These are phyloP conservation scores for Chrysoporthe cubensis DNA, from an alignment of 2,329 filamentous ascomycete species.

Conservation along the genomic window DNA sequence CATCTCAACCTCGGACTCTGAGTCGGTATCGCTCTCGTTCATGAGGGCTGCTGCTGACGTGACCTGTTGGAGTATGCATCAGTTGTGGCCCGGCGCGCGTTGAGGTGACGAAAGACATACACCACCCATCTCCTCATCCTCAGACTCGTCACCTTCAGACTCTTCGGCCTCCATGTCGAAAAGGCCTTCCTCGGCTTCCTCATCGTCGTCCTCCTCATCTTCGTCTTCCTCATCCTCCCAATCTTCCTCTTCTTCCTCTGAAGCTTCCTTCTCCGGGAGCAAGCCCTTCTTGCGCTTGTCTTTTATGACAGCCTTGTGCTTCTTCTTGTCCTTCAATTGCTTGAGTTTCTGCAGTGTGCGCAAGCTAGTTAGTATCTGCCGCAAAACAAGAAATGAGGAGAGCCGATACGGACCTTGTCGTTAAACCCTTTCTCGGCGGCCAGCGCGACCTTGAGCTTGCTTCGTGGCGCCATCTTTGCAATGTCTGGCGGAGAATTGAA, in stretches of 20 bases:
- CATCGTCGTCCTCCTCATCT: slow-evolving; percentile 37
- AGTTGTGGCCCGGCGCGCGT: slow-evolving; percentile 15
- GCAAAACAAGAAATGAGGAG: not conserved
- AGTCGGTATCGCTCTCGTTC: slow-evolving; percentile 61
- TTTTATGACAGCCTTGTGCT: slow-evolving; percentile 45
- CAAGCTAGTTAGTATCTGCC: not conserved
- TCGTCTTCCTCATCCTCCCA: slow-evolving; percentile 39
- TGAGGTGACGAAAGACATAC: slow-evolving; percentile 1
- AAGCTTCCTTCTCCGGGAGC: slow-evolving; percentile 35
- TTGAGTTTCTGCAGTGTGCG: slow-evolving; percentile 36
- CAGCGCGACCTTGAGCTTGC: slow-evolving; percentile 58
- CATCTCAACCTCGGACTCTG: slow-evolving; percentile 76
- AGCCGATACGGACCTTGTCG: slow-evolving; percentile 41
- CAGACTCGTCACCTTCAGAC: slow-evolving; percentile 36
- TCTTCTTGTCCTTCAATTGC: slow-evolving; percentile 55
- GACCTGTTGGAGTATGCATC: slow-evolving; percentile 40
- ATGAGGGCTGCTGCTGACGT: slow-evolving; percentile 55
- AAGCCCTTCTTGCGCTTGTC: slow-evolving; percentile 44
- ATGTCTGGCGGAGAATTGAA: slow-evolving; percentile 6
- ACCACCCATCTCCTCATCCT: slow-evolving; percentile 29
- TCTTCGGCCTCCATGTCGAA: slow-evolving; percentile 30
- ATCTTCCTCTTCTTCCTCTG: slow-evolving; percentile 35
- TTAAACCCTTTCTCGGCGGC: slow-evolving; percentile 55
- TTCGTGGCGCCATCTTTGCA: slow-evolving; percentile 33
- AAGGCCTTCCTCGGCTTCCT: slow-evolving; percentile 24